Conservation (phyloP, 2,329 filamentous ascomycete genomes). For the Davidsoniella australis region DNA sequence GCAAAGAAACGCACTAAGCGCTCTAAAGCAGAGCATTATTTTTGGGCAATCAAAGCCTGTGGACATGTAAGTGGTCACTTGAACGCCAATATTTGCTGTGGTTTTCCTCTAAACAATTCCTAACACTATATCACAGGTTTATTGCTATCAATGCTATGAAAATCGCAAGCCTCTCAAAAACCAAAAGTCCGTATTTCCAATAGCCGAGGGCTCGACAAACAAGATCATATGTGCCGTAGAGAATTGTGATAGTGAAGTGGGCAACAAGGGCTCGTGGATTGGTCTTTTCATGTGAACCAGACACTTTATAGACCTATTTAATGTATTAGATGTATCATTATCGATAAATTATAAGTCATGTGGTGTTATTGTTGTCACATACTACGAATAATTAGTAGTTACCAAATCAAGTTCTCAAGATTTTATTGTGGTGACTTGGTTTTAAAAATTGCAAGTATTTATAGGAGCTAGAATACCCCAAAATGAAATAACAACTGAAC, state of each 20-base stretch:
- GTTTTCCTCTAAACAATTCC: not conserved
- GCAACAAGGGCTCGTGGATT: slow-evolving; percentile 39
- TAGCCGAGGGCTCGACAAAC: not conserved
- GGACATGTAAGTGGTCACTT: slow-evolving; percentile 57
- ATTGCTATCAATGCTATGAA: slow-evolving; percentile 44
- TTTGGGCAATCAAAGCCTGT: slow-evolving; percentile 82
- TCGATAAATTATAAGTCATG: not conserved
- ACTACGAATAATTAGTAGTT: not conserved
- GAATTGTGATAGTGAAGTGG: slow-evolving; percentile 36
- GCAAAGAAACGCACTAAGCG: slow-evolving; percentile 26
- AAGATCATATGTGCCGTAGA: slow-evolving; percentile 39
- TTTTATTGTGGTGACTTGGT: not conserved
- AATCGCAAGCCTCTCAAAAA: slow-evolving; percentile 28
- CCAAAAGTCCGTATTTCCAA: slow-evolving; percentile 14
- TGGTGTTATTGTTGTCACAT: not conserved
- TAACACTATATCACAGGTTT: slow-evolving; percentile 31
- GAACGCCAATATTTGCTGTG: too few species aligned
- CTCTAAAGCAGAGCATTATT: slow-evolving; percentile 54
- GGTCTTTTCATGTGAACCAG: slow-evolving; percentile 38
- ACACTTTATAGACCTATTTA: not conserved
- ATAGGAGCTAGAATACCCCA: too few species aligned
- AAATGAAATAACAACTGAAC: too few species aligned
- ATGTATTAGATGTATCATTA: not conserved
- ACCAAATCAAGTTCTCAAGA: not conserved
- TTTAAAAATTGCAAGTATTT: too few species aligned